Evolutionary conservation across 768 basidiomycete genomes (phyloP).

Genomic region (Coprinopsis sp.): DNA sequence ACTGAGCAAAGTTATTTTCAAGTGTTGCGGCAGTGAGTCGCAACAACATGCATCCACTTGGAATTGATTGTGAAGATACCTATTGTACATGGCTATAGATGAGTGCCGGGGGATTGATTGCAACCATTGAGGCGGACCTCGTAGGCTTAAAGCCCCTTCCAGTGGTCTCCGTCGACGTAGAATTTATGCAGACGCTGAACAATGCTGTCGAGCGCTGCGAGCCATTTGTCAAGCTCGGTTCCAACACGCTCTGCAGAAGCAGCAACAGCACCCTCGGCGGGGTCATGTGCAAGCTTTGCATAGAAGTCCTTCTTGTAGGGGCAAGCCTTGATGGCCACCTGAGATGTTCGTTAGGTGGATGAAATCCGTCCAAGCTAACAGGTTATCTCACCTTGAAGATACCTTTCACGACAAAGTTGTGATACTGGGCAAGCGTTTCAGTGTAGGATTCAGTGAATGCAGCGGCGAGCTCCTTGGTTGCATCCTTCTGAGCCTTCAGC

Average conservation of each 20-base stretch:
- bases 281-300: constrained; percentile 57
- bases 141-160: constrained; percentile 38
- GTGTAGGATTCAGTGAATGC: constrained; percentile 85
- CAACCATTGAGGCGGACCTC: not conserved
- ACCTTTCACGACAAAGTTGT: constrained; percentile 71
- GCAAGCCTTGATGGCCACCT: constrained; percentile 65
- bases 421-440: constrained; percentile 75
- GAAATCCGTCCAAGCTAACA: not conserved
- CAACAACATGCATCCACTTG: too few species aligned
- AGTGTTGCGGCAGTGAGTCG: too few species aligned
- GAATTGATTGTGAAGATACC: constrained; percentile 2
- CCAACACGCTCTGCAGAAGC: constrained; percentile 48
- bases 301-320: constrained; percentile 68
- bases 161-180: constrained; percentile 57
- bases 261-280: constrained; percentile 43
- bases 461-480: constrained; percentile 53
- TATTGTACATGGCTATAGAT: too few species aligned
- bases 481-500: constrained; percentile 62
- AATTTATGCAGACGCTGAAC: constrained; percentile 52
- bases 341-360: constrained; percentile 2
- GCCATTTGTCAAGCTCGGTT: constrained; percentile 60
- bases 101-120: not conserved
- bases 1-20: too few species aligned
- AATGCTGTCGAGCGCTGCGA: constrained; percentile 54
- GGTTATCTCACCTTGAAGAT: constrained; percentile 49